Conservation (phyloP, 2,329 filamentous ascomycete species). For the Microcyclosporella mali region DNA sequence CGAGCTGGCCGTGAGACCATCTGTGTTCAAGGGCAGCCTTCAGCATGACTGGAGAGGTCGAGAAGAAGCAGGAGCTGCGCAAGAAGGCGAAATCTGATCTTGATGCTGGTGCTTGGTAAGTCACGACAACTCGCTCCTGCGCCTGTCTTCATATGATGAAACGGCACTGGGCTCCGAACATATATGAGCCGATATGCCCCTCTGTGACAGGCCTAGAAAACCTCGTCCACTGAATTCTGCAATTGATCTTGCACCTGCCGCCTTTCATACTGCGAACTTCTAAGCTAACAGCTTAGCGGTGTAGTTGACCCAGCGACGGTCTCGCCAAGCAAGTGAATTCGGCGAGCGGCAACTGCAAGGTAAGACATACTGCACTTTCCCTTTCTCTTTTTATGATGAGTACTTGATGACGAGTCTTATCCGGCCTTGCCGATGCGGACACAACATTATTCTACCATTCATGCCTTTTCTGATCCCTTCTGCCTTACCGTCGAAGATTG, state of each 20-base stretch:
- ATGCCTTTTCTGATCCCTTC: slow-evolving; percentile 25
- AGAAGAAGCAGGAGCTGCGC: slow-evolving; percentile 15
- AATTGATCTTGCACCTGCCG: neutral
- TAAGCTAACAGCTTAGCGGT: neutral
- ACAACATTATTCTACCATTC: slow-evolving; percentile 34
- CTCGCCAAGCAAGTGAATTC: too few species aligned
- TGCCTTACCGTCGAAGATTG: too few species aligned
- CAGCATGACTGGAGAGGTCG: slow-evolving; percentile 15
- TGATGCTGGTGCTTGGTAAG: slow-evolving; percentile 10
- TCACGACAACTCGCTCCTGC: neutral
- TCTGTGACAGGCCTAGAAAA: slow-evolving; percentile 42
- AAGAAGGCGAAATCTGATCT: slow-evolving; percentile 13
- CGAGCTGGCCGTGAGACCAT: slow-evolving; percentile 1
- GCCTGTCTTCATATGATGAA: slow-evolving; percentile 28
- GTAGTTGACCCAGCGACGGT: too few species aligned
- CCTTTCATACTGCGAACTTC: slow-evolving; percentile 4
- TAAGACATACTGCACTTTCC: neutral
- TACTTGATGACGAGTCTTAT: slow-evolving; percentile 39
- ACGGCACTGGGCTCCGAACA: slow-evolving; percentile 36
- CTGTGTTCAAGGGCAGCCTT: slow-evolving; percentile 12
- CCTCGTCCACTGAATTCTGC: slow-evolving; percentile 37
- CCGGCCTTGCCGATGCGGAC: slow-evolving; percentile 34
- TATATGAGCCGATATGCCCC: slow-evolving; percentile 31
- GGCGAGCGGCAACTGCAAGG: too few species aligned
- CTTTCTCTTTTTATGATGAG: slow-evolving; percentile 27